Evolutionary conservation across 192 early-diverging fungal species (phyloP).

Genomic region (Gigaspora rosea): DNA sequence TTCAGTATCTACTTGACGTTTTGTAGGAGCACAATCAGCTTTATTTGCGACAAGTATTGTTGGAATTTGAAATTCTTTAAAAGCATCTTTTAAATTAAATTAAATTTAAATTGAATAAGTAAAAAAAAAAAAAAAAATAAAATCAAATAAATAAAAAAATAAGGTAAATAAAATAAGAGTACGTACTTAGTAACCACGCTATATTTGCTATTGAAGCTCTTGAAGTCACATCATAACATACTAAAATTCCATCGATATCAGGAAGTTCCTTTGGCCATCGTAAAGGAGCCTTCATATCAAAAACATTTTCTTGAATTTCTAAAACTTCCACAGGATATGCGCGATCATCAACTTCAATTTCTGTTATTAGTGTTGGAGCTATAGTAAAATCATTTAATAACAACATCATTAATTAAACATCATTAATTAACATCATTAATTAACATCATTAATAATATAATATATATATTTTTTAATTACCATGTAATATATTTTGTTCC

Average conservation of each 20-base stretch:
- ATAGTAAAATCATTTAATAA: not conserved
- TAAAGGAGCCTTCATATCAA: conserved; percentile 13
- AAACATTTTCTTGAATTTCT: conserved; percentile 20
- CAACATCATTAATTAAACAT: not conserved
- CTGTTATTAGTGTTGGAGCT: conserved; percentile 1
- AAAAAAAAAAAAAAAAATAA: too few species aligned
- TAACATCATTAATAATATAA: not conserved
- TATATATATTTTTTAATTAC: not conserved
- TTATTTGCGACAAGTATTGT: conserved; percentile 10
- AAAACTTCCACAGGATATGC: conserved; percentile 20
- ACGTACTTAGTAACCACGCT: conserved; percentile 12
- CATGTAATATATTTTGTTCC: conserved; percentile 4
- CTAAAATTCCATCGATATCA: conserved; percentile 2
- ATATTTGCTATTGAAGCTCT: conserved; percentile 19
- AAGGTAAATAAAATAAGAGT: too few species aligned
- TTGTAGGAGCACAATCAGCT: conserved; percentile 4
- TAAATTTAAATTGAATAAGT: not conserved
- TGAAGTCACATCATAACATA: conserved; percentile 4
- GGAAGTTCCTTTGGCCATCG: conserved; percentile 20
- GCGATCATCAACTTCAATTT: conserved; percentile 18
- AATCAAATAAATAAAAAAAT: not conserved
- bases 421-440: not conserved
- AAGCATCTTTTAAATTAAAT: not conserved
- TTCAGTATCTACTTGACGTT: conserved; percentile 6
- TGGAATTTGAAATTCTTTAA: conserved; percentile 20